phyloP scores from a whole-genome alignment of 441 rosid species.

The Gossypium trilobum region DNA sequence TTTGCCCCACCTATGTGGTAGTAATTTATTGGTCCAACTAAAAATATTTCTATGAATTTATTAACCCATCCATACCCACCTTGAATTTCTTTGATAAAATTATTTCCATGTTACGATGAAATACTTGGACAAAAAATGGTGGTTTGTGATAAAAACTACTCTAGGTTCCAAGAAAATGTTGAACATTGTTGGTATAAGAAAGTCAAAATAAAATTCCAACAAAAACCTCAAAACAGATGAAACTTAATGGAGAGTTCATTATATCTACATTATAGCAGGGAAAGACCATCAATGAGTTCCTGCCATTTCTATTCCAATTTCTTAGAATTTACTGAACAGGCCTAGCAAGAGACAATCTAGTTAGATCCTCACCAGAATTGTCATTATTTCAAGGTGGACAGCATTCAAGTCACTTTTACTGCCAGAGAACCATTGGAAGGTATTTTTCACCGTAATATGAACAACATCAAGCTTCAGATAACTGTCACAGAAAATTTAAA shows the following conservation, averaged over 20 bases:
- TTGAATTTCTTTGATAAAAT: not conserved
- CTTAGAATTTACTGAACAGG: conserved; percentile 12
- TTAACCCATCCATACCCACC: not conserved
- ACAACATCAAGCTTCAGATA: conserved; percentile 95
- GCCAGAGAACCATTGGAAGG: conserved; percentile 78
- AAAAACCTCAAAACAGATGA: not conserved
- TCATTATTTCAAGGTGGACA: conserved; percentile 72
- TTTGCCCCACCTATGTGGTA: not conserved
- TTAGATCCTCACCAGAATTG: conserved; percentile 59
- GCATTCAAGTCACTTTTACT: conserved; percentile 68
- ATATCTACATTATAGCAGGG: not conserved
- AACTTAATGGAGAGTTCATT: not conserved
- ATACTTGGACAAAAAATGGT: not conserved
- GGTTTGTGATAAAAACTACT: not conserved
- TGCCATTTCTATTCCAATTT: conserved; percentile 2
- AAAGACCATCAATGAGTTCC: not conserved
- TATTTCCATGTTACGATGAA: not conserved
- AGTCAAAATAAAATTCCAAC: not conserved
- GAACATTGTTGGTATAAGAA: not conserved
- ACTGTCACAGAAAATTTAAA: conserved; percentile 36
- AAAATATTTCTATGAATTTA: not conserved
- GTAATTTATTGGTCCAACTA: not conserved
- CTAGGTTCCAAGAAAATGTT: not conserved
- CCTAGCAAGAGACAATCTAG: conserved; percentile 11
- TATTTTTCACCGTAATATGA: conserved; percentile 75